Evolutionary conservation across 129 eudicot genomes (phyloP), one percentile per base, ranked within the genome.

Genomic region (Pulicaria dysenterica): DNA sequence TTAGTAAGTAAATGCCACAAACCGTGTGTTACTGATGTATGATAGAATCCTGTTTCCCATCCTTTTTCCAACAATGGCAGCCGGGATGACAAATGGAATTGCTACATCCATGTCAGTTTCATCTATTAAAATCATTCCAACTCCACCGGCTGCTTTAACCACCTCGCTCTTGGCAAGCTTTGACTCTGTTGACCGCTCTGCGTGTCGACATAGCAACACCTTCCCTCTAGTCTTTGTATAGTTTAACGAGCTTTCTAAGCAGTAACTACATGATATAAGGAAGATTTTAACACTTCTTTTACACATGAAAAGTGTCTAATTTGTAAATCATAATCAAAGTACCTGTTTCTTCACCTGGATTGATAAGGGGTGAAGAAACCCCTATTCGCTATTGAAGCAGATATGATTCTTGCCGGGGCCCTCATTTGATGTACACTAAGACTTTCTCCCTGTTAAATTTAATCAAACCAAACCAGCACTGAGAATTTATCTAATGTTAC

Each of bases 311-410:
- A 16, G n/a, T 46, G 57, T 65, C 67, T 37, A 14, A 24, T 65
- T 65, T 62, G 15, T 77, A 68, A 63, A 80, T 67, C 57, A 81
- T 45, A 39, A 66, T 46, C 31, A 83, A 78, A 86, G 84, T 86
- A 86, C 95, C 93, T 88, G 84, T 81, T 82, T 72, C 87, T 88
- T 91, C 97, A 88, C 93, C 93, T 91, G 91, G 97, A 91, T 91
- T 91, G 97, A 73, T 91, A 91, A 55, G 97, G 95, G 82, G 91
- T 91, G 73, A 91, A 91, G 76, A 74, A 85, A 46, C 97, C 97
- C 64, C 73, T 89, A 58, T 79, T 70, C 64, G 97, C 91, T 74
- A 80, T 81, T 46, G 97, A 79, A 72, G 95, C 97, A 55, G 91
- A 73, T 59, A 91, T 87, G 50, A 91, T 85, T 51, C 80, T 77